Evolutionary conservation across 352 stramenopile genomes (phyloP).

Genomic region (Pythium phragmiticola): DNA sequence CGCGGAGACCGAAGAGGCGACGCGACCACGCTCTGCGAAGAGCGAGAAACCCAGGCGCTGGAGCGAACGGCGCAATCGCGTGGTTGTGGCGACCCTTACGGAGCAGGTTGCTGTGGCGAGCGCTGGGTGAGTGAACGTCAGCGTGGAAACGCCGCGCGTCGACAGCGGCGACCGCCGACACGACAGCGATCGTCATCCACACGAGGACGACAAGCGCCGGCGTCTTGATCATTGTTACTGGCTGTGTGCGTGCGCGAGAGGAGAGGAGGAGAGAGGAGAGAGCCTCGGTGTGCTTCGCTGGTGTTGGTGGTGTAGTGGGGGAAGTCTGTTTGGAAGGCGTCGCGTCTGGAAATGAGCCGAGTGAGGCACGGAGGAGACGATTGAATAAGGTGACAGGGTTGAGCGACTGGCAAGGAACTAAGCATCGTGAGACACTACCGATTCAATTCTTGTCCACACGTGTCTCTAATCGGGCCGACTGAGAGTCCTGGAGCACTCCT

Average conservation of each 20-base stretch:
- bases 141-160: not conserved
- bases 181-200: not conserved
- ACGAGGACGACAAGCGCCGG: not conserved
- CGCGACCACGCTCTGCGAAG: not conserved
- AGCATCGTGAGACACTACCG: no score
- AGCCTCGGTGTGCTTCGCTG: not conserved
- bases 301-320: no score
- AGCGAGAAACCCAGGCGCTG: not conserved
- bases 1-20: not conserved
- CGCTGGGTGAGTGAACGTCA: not conserved
- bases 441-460: no score
- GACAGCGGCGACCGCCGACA: not conserved
- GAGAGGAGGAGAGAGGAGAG: not conserved
- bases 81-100: not conserved
- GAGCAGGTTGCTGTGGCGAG: not conserved
- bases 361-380: no score
- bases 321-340: no score
- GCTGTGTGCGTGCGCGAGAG: no score
- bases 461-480: no score
- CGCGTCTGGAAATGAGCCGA: no score
- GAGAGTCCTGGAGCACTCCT: no score
- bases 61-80: not conserved
- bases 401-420: no score
- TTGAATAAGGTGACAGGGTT: no score
- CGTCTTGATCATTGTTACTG: not conserved